Base-by-base conservation (phyloP, 2,329 filamentous ascomycete genomes). In the Macrophomina tecta region DNA sequence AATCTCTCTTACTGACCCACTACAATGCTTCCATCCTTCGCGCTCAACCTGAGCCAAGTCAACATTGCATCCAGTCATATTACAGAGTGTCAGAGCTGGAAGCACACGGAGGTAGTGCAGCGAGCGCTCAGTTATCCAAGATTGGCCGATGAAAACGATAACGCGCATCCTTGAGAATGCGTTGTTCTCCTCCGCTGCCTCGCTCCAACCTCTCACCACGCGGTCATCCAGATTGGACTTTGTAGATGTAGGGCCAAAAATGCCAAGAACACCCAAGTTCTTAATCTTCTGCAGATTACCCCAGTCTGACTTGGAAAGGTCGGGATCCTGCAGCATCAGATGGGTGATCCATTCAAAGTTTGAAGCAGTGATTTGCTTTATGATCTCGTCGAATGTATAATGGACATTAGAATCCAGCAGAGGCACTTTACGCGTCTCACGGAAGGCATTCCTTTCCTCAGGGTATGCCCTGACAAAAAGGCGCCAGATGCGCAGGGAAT, bases 291-390 rank as follows among this genome's bases (percentile, higher is more conserved):
- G 14, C 5, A 67, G 14, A 2, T 48, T 49, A 28, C 28, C 38
- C 55, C 55, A 63, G 7, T 67, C 56, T 6, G 49, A 8, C 32
- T 42, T 52, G 38, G 23, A 45, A 16, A 52, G 23, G 3, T 12
- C 28, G 12, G 16, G 34, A 23, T 67, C 65, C 28, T 67, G 36
- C 3, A 67, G 12, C 0, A 30, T 28, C n/a, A 67, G 28, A 14
- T 62, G 36, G 18, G 48, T 48, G 5, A 67, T 36, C 65, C 65
- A 67, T 14, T 67, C 65, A 14, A 67, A 62, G 3, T 48, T 46
- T 2, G 56, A 56, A 2, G 55, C 56, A 11, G 49, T 48, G 18
- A 52, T 48, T 30, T 62, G 48, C 28, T 45, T 67, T 4, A 48
- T 32, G n/a, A 62, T 66, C 12, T 40, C 34, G 18, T 58, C 42